Conservation (phyloP, 768 basidiomycete species). For the Mycena galericulata region DNA sequence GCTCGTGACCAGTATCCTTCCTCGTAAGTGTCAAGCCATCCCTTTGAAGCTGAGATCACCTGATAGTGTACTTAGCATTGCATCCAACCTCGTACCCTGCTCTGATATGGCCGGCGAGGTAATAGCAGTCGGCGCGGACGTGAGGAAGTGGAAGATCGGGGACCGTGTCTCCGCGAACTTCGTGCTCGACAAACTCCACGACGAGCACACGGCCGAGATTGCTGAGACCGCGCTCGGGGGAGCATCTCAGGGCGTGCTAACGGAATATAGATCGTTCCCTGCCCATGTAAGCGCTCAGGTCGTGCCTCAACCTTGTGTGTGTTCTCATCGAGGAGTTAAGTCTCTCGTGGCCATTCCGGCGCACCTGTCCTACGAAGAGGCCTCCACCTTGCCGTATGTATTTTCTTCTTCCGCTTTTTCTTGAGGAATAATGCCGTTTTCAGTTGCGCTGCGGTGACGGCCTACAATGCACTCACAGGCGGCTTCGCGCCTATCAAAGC, state of each 20-base stretch:
- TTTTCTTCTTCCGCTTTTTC: not conserved
- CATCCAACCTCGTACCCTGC: constrained; percentile 49
- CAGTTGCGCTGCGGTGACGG: constrained; percentile 60
- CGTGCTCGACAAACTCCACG: constrained; percentile 58
- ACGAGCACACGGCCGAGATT: constrained; percentile 50
- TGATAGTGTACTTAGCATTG: constrained; percentile 47
- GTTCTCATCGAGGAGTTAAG: constrained; percentile 42
- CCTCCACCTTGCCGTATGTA: constrained; percentile 69
- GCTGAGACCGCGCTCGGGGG: constrained; percentile 56
- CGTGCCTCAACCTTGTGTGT: not conserved
- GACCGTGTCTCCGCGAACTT: constrained; percentile 71
- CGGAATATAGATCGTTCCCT: constrained; percentile 65
- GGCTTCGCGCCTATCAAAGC: constrained; percentile 53
- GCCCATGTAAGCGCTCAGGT: constrained; percentile 45
- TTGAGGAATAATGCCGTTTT: not conserved
- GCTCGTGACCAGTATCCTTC: too few relatives aligned
- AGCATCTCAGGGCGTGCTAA: constrained; percentile 62
- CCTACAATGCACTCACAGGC: constrained; percentile 57
- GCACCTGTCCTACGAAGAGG: constrained; percentile 74
- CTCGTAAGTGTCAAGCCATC: too few relatives aligned
- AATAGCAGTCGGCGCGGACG: constrained; percentile 57
- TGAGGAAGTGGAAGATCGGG: constrained; percentile 63
- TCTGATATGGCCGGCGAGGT: constrained; percentile 72
- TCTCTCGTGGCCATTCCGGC: constrained; percentile 64
- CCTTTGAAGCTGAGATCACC: constrained; percentile 54